Evolutionary conservation across 2,329 filamentous ascomycete genomes (phyloP).

Genomic region (Bipolaris zeicola): DNA sequence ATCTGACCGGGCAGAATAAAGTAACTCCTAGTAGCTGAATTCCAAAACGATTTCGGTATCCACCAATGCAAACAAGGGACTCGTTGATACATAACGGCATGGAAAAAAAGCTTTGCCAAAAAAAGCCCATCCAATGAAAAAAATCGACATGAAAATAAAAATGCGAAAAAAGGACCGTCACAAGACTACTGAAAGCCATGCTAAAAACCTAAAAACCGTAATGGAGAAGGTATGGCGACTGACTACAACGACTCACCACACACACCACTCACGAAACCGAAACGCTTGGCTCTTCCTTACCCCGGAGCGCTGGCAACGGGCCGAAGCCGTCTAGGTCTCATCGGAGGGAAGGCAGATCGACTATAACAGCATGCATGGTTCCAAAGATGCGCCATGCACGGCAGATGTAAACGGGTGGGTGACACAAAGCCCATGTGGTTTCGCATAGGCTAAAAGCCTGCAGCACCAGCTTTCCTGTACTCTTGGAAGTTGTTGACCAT

Average conservation of each 20-base stretch:
- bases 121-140: background rate
- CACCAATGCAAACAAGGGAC: background rate
- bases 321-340: constrained; percentile 17
- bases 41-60: no score
- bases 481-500: constrained; percentile 51
- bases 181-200: no score
- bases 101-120: background rate
- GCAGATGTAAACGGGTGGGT: background rate
- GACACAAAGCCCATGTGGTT: constrained; percentile 1
- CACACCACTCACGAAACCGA: background rate
- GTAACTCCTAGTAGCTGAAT: no score
- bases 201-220: no score
- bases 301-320: constrained; percentile 16
- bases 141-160: background rate
- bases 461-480: constrained; percentile 51
- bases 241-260: no score
- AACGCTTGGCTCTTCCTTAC: background rate
- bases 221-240: no score
- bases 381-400: background rate
- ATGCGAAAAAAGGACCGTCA: no score
- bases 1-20: no score
- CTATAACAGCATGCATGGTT: constrained; percentile 4
- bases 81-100: background rate
- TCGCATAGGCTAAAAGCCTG: constrained; percentile 30
- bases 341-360: background rate